Evolutionary conservation across 2,329 filamentous ascomycete genomes (phyloP), one percentile per base, ranked within the genome.

Genomic region (Pseudocercospora cruenta): DNA sequence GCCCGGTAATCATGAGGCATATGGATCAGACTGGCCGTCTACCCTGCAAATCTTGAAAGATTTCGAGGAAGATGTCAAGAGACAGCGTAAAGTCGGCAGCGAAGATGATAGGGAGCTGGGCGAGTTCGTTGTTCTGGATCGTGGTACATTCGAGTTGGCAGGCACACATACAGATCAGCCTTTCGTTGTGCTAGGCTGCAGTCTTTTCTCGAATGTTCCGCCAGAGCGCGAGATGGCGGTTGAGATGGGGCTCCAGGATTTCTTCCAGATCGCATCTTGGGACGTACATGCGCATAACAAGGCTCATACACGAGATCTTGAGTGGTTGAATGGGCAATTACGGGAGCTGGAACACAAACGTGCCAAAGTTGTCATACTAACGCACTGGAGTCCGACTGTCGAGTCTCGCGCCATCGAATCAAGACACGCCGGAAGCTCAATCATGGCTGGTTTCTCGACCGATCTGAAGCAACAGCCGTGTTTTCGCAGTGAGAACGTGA

Each of bases 1-100:
- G 0, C 73, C 82, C 0, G 85, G 86, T 0, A 88, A 88, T 69
- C 86, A 88, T 71, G 86, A 89, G 71, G 78, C 85, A 0, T 87
- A 84, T 68, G 71, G 75, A 31, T 74, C 73, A 43, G 76, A 60
- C 54, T 84, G 81, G 81, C 49, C 70, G 1, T 66, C 72, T 0
- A 74, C 77, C 0, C 72, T 77, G 31, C 31, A 54, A 1, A 66
- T 69, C 1, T 73, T 84, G 14, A 67, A 67, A 26, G 62, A 24
- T 16, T 68, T 69, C 47, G 63, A 45, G 14, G 16, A 36, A n/a
- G 31, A 66, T 6, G 31, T 66, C 19, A 53, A 43, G 24, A 24
- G 60, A 31, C 55, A 7, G 14, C 26, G 51, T 14, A 58, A 2
- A 28, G 33, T 14, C 4, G n/a, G 10, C 39, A 45, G 39, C 39